Percentiles rank a stretch among this genome's conserved stretches.
phyloP scores from a whole-genome alignment of 495 filamentous ascomycete species.

The Aspergillus nanangensis region DNA sequence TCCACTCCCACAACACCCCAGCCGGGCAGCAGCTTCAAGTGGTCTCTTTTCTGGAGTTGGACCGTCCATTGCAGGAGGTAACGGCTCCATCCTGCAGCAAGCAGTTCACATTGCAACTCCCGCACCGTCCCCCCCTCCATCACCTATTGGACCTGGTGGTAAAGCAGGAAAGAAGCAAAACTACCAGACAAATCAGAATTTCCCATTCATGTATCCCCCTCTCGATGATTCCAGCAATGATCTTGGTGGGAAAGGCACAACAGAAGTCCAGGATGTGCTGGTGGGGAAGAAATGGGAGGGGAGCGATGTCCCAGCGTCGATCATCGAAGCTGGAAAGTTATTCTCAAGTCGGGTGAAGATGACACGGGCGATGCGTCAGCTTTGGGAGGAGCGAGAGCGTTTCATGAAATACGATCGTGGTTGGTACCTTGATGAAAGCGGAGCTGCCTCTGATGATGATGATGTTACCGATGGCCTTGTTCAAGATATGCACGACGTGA shows the following conservation, averaged over 20 bases:
- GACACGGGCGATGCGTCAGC: constrained; percentile 82
- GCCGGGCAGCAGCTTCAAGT: constrained; percentile 38
- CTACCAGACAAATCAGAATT: constrained; percentile 98
- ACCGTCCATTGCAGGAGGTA: constrained; percentile 36
- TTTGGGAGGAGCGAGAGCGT: constrained; percentile 89
- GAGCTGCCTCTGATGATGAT: constrained; percentile 43
- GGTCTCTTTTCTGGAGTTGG: constrained; percentile 41
- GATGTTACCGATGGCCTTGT: constrained; percentile 10
- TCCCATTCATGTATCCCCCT: constrained; percentile 95
- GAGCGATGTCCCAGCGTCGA: constrained; percentile 84
- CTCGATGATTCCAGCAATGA: constrained; percentile 76
- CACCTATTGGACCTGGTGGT: constrained; percentile 78
- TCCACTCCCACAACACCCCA: constrained; percentile 70
- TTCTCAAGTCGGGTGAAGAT: constrained; percentile 87
- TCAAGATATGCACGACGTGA: constrained; percentile 23
- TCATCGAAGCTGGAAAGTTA: constrained; percentile 89
- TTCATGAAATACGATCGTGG: constrained; percentile 90
- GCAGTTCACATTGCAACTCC: constrained; percentile 97
- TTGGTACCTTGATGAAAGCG: constrained; percentile 61
- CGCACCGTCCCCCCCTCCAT: constrained; percentile 93
- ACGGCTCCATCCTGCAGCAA: constrained; percentile 85
- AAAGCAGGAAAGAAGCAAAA: constrained; percentile 98
- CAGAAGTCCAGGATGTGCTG: constrained; percentile 67
- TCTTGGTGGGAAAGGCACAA: constrained; percentile 79
- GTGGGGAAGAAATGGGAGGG: constrained; percentile 84